These are phyloP conservation scores for Tympanopsis confertula DNA, from an alignment of 2,329 filamentous ascomycete species.

Conservation along the genomic window DNA sequence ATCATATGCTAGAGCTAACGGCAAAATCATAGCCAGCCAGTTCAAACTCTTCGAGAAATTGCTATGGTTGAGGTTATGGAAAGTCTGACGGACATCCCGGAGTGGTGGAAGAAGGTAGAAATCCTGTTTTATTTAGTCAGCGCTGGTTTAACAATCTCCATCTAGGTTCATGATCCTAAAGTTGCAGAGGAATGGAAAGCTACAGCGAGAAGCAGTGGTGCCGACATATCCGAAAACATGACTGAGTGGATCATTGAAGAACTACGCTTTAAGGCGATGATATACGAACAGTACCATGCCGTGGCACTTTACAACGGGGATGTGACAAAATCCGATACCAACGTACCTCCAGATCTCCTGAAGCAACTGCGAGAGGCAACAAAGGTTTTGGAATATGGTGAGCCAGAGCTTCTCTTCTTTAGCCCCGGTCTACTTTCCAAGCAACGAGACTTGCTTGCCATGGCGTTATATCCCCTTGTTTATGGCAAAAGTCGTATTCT, in stretches of 20 bases:
- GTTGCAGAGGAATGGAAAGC: not conserved
- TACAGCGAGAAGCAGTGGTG: not conserved
- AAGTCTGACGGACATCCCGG: not conserved
- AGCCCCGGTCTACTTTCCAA: not conserved
- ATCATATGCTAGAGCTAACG: no score
- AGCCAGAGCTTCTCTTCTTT: not conserved
- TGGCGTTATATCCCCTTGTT: conserved; percentile 3
- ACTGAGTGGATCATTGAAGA: not conserved
- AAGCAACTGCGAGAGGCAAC: not conserved
- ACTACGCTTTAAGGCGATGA: not conserved
- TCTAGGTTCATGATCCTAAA: not conserved
- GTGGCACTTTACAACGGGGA: not conserved
- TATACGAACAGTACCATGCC: not conserved
- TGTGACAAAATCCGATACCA: not conserved
- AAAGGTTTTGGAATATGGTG: not conserved
- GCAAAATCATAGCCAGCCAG: not conserved
- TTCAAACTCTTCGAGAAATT: not conserved
- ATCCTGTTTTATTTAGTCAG: not conserved
- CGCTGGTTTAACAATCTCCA: not conserved
- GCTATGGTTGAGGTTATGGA: not conserved
- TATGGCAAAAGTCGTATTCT: conserved; percentile 18
- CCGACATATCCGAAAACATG: not conserved
- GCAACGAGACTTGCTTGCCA: not conserved
- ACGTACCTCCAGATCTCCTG: not conserved
- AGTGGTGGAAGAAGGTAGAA: not conserved